These are phyloP conservation scores for Hylodesmum podocarpum DNA, from an alignment of 306 rosid species.

Conservation along the genomic window DNA sequence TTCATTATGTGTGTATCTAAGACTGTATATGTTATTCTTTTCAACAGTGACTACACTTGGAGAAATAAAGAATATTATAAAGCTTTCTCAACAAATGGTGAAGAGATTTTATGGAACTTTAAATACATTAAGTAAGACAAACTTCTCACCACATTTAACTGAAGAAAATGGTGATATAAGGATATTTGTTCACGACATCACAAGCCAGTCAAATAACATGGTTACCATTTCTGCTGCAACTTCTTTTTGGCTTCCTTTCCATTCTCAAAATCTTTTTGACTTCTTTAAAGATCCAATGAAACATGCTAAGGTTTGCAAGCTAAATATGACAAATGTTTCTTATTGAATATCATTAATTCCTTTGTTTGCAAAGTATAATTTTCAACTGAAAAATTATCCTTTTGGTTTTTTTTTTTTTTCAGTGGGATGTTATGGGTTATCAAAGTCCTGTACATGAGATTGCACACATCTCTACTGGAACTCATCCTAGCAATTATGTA, in stretches of 20 bases:
- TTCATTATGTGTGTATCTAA: neutral
- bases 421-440: conserved; percentile 67
- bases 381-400: too few species aligned
- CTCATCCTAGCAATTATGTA: conserved; percentile 45
- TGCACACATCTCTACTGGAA: conserved; percentile 48
- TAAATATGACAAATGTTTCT: neutral
- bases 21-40: neutral
- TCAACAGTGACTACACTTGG: conserved; percentile 37
- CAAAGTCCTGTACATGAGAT: conserved; percentile 41
- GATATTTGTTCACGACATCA: conserved; percentile 31
- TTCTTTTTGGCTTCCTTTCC: conserved; percentile 58
- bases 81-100: conserved; percentile 56
- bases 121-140: conserved; percentile 45
- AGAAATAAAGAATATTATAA: conserved; percentile 45
- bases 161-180: conserved; percentile 48
- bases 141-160: conserved; percentile 41
- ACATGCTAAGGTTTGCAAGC: conserved; percentile 49
- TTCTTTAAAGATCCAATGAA: conserved; percentile 49
- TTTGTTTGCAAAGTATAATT: neutral
- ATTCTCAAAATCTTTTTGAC: conserved; percentile 37
- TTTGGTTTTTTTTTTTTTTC: neutral
- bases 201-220: conserved; percentile 35
- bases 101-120: conserved; percentile 46
- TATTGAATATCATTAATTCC: neutral
- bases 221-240: conserved; percentile 40